These are phyloP conservation scores for Candida mattraensis DNA, from an alignment of 805 yeast genomes.

Conservation along the genomic window DNA sequence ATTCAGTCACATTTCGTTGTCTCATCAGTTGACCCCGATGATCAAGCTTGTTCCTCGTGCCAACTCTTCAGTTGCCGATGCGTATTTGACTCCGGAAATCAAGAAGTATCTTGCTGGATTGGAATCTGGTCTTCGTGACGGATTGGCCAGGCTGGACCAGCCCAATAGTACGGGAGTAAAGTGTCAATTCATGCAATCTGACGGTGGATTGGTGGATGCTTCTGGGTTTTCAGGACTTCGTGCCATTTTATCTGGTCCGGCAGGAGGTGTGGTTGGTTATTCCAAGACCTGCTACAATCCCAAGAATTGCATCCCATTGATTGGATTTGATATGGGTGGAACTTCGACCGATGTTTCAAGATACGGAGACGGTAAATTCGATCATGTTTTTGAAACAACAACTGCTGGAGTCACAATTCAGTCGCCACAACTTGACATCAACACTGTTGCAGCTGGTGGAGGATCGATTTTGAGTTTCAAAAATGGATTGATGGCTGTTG, in stretches of 20 bases:
- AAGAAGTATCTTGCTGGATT: conserved; percentile 62
- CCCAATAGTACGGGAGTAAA: conserved; percentile 43
- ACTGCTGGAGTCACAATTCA: conserved; percentile 84
- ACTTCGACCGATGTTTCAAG: conserved; percentile 86
- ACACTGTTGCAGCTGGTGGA: conserved; percentile 41
- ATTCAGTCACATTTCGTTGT: conserved; percentile 65
- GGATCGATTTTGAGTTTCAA: conserved; percentile 65
- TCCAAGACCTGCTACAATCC: conserved; percentile 75
- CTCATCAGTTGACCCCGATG: conserved; percentile 74
- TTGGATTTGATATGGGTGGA: conserved; percentile 92
- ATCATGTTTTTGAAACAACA: conserved; percentile 79
- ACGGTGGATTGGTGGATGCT: conserved; percentile 91
- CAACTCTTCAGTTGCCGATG: conserved; percentile 77
- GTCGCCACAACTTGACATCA: conserved; percentile 80
- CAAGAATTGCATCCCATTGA: conserved; percentile 55
- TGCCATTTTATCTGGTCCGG: conserved; percentile 94
- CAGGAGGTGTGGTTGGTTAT: conserved; percentile 96
- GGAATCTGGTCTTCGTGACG: conserved; percentile 58
- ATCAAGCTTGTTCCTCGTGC: conserved; percentile 74
- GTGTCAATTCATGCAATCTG: conserved; percentile 92
- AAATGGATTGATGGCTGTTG: conserved; percentile 71
- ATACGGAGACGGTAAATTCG: conserved; percentile 62
- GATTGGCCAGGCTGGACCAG: conserved; percentile 38
- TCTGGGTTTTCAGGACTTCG: conserved; percentile 79
- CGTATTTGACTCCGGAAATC: conserved; percentile 80